phyloP scores from a whole-genome alignment of 73 alveolate species.

The Tetrahymena malaccensis region DNA sequence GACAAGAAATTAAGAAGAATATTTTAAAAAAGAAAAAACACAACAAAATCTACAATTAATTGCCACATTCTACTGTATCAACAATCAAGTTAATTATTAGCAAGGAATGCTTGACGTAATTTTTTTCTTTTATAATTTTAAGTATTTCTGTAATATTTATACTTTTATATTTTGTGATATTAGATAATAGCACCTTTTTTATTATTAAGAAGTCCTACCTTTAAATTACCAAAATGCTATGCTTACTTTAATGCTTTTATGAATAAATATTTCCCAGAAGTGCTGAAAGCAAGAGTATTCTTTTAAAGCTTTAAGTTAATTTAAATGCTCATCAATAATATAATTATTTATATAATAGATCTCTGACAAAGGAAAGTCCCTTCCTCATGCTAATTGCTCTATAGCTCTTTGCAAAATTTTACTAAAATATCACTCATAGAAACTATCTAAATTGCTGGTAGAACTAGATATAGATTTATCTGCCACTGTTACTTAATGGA shows the following conservation, averaged over 20 bases:
- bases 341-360: too few relatives aligned
- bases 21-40: slow-evolving; percentile 22
- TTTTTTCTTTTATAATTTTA: not conserved
- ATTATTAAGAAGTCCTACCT: slow-evolving; percentile 17
- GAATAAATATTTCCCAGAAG: slow-evolving; percentile 15
- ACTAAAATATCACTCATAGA: not conserved
- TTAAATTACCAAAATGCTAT: slow-evolving; percentile 22
- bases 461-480: not conserved
- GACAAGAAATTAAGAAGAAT: slow-evolving; percentile 29
- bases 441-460: not conserved
- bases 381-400: not conserved
- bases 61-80: slow-evolving; percentile 33
- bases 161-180: not conserved
- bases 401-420: not conserved
- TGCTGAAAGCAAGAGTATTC: slow-evolving; percentile 8
- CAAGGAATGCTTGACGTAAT: slow-evolving; percentile 31
- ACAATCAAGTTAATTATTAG: slow-evolving; percentile 13
- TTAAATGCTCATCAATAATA: too few relatives aligned
- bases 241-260: slow-evolving; percentile 26
- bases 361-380: not conserved
- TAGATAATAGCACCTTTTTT: slow-evolving; percentile 19
- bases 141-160: not conserved
- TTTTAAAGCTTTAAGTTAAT: too few relatives aligned
- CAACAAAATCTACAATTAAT: slow-evolving; percentile 1
- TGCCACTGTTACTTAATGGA: not conserved